Base-by-base conservation (phyloP, 2,329 filamentous ascomycete genomes). In the Fusarium pilosicola region DNA sequence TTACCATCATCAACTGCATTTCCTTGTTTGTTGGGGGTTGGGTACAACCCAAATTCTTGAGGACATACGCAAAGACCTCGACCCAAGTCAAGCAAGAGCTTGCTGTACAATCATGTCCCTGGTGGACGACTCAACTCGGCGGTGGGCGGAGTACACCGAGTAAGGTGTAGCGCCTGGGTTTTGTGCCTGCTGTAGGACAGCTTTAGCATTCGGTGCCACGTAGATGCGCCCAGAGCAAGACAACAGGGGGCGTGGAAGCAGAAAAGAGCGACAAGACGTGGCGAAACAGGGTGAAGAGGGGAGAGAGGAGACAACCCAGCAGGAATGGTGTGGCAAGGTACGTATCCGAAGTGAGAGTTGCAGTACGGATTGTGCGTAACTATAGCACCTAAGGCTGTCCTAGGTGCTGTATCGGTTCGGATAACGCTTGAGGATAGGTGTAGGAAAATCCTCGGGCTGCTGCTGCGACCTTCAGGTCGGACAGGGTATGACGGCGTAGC, bases 401-500 rank as follows among this genome's bases (percentile, higher is more conserved):
- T 51, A 38, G n/a, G 34, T 28, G 26, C 62, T 63, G 48, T 60
- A 34, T 39, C 61, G 49, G 64, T 55, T 55, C 46, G 36, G 60
- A 57, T 28, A 65, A 56, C 41, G 64, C 62, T 59, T 45, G 52
- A 61, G 55, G 61, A 61, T 61, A 68, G 59, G 49, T 65, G 56
- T 48, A 48, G 30, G 55, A 39, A 62, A 62, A 67, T 30, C 61
- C 60, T 64, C 52, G 34, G 65, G 48, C 51, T 66, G 49, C 57
- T 65, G 49, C 48, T 68, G 57, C 58, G 52, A 55, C 63, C 55
- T 54, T 32, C 22, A 52, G 44, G 73, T 68, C 24, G 41, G 68
- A 62, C 71, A 76, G 63, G 65, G 70, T 66, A 73, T 68, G 64
- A 68, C 63, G 57, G 68, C 57, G 74, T 77, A 76, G 76, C 76